Percentiles rank a stretch among this genome's conserved stretches.
phyloP scores from a whole-genome alignment of 768 basidiomycete genomes.

The Lentinula edodes region DNA sequence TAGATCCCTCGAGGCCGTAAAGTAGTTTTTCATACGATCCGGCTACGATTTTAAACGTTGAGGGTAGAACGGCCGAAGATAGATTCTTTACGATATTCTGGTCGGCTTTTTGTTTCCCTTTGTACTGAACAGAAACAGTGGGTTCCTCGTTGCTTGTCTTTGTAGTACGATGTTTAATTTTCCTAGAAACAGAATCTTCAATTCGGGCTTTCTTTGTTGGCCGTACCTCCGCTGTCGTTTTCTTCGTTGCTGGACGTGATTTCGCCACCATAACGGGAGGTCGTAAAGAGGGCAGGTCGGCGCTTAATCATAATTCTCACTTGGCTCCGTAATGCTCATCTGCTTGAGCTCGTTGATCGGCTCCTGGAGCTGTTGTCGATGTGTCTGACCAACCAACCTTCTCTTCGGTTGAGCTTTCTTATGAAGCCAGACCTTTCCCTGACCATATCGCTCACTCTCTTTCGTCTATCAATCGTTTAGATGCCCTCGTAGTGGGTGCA shows the following conservation, averaged over 20 bases:
- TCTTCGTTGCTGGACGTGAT: background rate
- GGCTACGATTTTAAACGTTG: conserved; percentile 78
- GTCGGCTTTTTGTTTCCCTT: conserved; percentile 17
- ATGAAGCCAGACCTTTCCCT: too few relatives aligned
- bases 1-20: conserved; percentile 77
- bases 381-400: too few relatives aligned
- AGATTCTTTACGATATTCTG: conserved; percentile 6
- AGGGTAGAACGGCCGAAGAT: conserved; percentile 29
- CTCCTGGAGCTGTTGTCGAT: too few relatives aligned
- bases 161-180: background rate
- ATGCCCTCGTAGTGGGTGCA: conserved; percentile 19
- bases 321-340: too few relatives aligned
- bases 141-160: background rate
- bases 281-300: background rate
- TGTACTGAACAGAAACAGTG: conserved; percentile 1
- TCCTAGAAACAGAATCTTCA: background rate
- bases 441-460: too few relatives aligned
- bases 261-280: background rate
- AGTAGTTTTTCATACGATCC: conserved; percentile 97
- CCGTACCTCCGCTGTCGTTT: background rate
- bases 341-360: too few relatives aligned
- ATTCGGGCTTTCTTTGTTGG: background rate
- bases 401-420: too few relatives aligned
- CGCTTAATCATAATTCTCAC: background rate
- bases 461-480: background rate